These are phyloP conservation scores for Trametes elegans DNA, from an alignment of 768 basidiomycete species.

Conservation along the genomic window DNA sequence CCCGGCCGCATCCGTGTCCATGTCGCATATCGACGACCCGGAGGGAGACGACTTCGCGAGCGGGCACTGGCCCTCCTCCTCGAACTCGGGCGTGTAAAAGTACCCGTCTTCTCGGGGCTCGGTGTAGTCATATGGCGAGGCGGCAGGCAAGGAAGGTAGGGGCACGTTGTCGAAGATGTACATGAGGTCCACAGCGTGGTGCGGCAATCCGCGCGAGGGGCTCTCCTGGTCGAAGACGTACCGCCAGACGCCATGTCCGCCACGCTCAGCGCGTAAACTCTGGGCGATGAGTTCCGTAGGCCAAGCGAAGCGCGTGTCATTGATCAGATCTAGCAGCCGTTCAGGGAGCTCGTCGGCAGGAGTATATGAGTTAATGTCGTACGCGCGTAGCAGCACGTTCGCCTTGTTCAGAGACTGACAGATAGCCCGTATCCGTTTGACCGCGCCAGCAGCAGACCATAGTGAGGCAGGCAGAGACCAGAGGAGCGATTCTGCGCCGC, in stretches of 20 bases:
- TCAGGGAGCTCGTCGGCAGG: constrained; percentile 66
- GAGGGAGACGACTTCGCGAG: background rate
- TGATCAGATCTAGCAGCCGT: constrained; percentile 68
- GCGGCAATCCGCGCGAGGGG: constrained; percentile 59
- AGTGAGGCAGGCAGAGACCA: constrained; percentile 59
- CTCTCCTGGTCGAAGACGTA: constrained; percentile 84
- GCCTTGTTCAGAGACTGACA: constrained; percentile 68
- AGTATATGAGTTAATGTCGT: constrained; percentile 65
- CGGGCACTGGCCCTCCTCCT: constrained; percentile 23
- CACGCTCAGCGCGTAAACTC: constrained; percentile 46
- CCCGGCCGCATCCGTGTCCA: constrained; percentile 30
- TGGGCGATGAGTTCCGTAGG: constrained; percentile 65
- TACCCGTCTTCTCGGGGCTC: constrained; percentile 24
- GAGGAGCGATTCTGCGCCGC: constrained; percentile 57
- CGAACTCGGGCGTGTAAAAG: constrained; percentile 34
- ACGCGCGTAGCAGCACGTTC: constrained; percentile 59
- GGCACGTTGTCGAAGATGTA: constrained; percentile 80
- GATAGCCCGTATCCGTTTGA: constrained; percentile 69
- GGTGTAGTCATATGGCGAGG: constrained; percentile 19
- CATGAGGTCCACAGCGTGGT: constrained; percentile 70
- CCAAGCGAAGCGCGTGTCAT: constrained; percentile 75
- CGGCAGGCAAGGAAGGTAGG: constrained; percentile 36
- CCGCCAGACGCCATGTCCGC: constrained; percentile 67
- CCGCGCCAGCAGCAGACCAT: constrained; percentile 62
- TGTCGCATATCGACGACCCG: background rate